Evolutionary conservation across 2,329 filamentous ascomycete genomes (phyloP), one percentile per base, ranked within the genome.

Genomic region (Colletotrichum musicola): DNA sequence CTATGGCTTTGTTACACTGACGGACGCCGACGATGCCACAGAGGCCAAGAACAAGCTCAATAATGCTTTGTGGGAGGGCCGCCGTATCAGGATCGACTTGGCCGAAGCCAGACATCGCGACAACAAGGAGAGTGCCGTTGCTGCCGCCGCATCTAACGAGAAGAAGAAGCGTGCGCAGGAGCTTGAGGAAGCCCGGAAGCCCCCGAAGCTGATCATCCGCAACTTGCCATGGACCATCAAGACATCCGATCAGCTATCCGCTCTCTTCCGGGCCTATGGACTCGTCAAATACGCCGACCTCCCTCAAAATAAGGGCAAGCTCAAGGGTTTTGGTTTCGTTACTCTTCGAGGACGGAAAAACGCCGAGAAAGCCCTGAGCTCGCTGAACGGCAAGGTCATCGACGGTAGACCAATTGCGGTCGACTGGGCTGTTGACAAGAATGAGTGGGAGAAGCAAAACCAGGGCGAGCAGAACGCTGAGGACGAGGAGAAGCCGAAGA

Each of bases 181-280:
- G 71, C 82, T 89, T 73, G 87, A 86, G 69, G 85, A 88, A 73
- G 83, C 86, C 16, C 83, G 85, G 68, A 88, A 88, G 75, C 86
- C 90, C 0, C 89, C 92, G 0, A 95, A 93, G 78, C 81, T 96
- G 72, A 96, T 99, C 78, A 89, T 99, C 56, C 90, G 96, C 76
- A 99, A 99, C 78, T 78, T 99, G 76, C 95, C 96, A 0, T 99
- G 96, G 96, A 97, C 92, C 73, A 92, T 99, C 77, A 97, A 97
- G 81, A 92, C 89, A 9, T 86, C 93, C 0, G 92, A 97, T 38
- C 92, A 98, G 76, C 83, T 99, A 68, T 85, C 89, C 6, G 86
- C 89, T 64, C 84, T 97, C 4, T 99, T 99, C 80, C 84, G 89
- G 75, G 94, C 92, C 76, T 98, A 92, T 77, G 96, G 96, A 70